Base-by-base conservation (phyloP, 108 stramenopile genomes). In the Fragilaria crotonensis region DNA sequence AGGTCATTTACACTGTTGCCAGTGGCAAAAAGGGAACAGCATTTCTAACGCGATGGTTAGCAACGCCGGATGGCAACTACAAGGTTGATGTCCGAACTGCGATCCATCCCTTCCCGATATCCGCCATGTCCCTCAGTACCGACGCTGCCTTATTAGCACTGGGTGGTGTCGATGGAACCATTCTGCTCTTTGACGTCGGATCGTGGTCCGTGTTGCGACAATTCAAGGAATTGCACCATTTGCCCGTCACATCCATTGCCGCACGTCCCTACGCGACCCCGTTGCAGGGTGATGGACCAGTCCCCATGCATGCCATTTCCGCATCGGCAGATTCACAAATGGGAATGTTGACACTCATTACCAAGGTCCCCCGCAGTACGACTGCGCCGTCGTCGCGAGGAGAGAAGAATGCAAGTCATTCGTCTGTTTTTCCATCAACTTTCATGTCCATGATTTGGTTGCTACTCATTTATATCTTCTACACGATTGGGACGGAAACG, bases 161-260 rank as follows among this genome's bases (percentile, higher is more conserved):
- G 25, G 91, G 91, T 49, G 73, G 70, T 32, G 67, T 75, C 44
- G 84, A 89, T 49, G 87, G 91, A 44, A 73, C 75, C 18, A 62
- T 93, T 19, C 54, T 75, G 19, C 60, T 89, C 1, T 84, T 77
- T 72, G 68, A 76, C 54, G 44, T 78, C 1, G 77, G 63, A 32
- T 66, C 67, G 14, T 69, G 72, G 76, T 70, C 57, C 33, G 60
- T 73, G 18, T 1, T 78, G 26, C 83, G 75, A 52, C 59, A 59
- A 48, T 92, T 87, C 56, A 57, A 54, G n/a, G 81, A 82, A 62
- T 75, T 88, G 3, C 91, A 93, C 52, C 85, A 87, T 63, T 63
- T 93, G 17, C 91, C 87, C 0, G 87, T 89, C 1, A 93, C 91
- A 4, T 89, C 87, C 56, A 66, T 87, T 26, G 91, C 91, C 17